Base-by-base conservation (phyloP, 75 land plant species). In the Cunninghamia lanceolata region DNA sequence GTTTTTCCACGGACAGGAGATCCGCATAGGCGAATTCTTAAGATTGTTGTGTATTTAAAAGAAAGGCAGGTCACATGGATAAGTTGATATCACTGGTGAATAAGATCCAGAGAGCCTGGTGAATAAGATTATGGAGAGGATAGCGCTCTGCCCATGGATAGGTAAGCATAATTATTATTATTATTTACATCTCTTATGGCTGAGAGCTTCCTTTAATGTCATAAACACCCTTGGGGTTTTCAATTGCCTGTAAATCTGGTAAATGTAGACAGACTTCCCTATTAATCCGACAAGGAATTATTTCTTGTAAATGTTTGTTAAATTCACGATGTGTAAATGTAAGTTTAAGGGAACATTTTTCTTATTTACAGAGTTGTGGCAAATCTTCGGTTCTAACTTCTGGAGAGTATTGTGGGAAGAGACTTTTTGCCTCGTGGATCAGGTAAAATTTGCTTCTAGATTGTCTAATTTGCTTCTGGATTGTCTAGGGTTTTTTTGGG, bases 361-460 rank as follows among this genome's bases (percentile, higher is more conserved):
- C 2, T 87, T 78, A 46, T 83, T 88, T 83, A n/a, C 89, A 96
- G 97, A 96, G 98, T 76, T 96, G 97, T 25, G 98, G 98, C 32
- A 96, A 96, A 88, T 96, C 98, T 52, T 96, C 98, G 2, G 98
- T 96, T 68, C n/a, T n/a, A n/a, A n/a, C n/a, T n/a, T n/a, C 88
- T 96, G 91, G 98, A 96, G 90, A 96, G 98, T 87, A 89, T 95
- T 77, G 98, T 96, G 21, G 98, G 98, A 74, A 93, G 97, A 85
- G 98, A 96, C 73, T 96, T 96, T 78, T 80, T 96, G 82, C 98
- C 98, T 30, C 93, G 98, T 86, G 98, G 98, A 84, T 91, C 98
- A 83, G 98, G 98, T 96, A 85, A 85, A 36, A 39, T 9, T 71
- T 82, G 21, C 30, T 39, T 71, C 7, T 84, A 15, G n/a, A 73